Percentiles rank a stretch among this genome's conserved stretches.
Conservation (phyloP, 2,329 filamentous ascomycete species). For the Bipolaris victoriae region DNA sequence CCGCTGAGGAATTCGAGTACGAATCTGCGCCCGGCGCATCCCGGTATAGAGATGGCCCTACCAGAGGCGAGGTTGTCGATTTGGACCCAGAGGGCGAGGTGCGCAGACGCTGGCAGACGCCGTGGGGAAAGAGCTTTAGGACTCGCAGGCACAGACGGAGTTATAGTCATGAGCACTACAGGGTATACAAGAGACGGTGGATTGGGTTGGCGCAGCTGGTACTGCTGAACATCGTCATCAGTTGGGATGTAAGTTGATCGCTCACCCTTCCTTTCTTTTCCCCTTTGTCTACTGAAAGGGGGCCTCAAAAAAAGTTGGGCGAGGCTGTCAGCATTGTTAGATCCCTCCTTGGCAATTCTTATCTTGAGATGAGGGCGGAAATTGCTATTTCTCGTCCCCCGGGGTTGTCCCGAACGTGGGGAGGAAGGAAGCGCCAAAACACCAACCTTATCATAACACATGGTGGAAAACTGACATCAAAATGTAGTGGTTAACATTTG, state of each 20-base stretch:
- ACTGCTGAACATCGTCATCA: conserved; percentile 88
- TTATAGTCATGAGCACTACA: conserved; percentile 46
- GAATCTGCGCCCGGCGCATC: background rate
- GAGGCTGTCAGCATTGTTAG: background rate
- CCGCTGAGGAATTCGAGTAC: background rate
- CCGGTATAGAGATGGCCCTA: background rate
- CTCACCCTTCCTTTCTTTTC: conserved; percentile 2
- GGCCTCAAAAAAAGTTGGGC: background rate
- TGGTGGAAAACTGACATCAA: background rate
- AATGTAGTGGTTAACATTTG: conserved; percentile 85
- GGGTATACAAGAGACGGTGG: conserved; percentile 84
- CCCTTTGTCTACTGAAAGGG: background rate
- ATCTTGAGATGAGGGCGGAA: too few species aligned
- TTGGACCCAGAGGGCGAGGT: background rate
- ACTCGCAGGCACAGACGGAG: conserved; percentile 24
- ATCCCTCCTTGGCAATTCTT: too few species aligned
- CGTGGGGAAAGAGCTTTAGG: conserved; percentile 4
- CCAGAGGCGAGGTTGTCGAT: background rate
- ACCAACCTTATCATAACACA: background rate
- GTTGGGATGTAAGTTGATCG: conserved; percentile 81
- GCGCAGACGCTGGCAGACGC: background rate
- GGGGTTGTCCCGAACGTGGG: too few species aligned
- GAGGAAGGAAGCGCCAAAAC: background rate
- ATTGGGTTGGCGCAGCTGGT: conserved; percentile 84
- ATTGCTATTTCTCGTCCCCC: too few species aligned